Evolutionary conservation across 306 rosid genomes (phyloP).

Genomic region (Dalbergia cultrata): DNA sequence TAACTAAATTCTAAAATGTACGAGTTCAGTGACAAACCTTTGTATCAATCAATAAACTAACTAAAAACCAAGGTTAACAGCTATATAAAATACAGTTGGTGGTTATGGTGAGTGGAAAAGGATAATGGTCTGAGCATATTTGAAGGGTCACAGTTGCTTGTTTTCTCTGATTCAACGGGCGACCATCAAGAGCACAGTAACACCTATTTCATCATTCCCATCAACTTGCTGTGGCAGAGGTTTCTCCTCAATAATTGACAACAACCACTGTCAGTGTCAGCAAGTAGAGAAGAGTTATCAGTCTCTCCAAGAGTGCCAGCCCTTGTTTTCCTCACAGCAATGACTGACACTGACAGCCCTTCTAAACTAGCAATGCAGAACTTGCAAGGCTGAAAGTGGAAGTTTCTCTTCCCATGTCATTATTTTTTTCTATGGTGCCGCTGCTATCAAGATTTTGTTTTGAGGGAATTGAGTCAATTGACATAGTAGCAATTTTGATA

Average conservation of each 20-base stretch:
- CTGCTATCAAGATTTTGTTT: too few species aligned
- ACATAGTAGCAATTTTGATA: neutral
- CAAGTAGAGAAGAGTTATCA: constrained; percentile 4
- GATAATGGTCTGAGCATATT: too few species aligned
- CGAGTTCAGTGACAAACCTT: neutral
- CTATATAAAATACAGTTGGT: too few species aligned
- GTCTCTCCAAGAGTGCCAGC: neutral
- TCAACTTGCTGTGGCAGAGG: neutral
- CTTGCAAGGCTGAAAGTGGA: neutral
- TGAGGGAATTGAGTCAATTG: too few species aligned
- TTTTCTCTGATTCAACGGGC: neutral
- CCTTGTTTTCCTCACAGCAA: neutral
- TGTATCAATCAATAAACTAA: neutral
- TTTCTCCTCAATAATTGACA: neutral
- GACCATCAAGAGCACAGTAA: neutral
- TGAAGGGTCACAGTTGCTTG: neutral
- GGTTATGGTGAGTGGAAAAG: too few species aligned
- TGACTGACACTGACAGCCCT: neutral
- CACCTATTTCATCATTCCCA: neutral
- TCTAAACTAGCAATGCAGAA: neutral
- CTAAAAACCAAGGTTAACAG: neutral
- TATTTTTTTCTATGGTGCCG: too few species aligned
- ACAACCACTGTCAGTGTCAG: neutral
- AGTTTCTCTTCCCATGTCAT: neutral
- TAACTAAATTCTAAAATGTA: too few species aligned